Evolutionary conservation across 371 early-diverging fungal genomes (phyloP), one percentile per base, ranked within the genome.

Genomic region (Syncephalastrum sp.): DNA sequence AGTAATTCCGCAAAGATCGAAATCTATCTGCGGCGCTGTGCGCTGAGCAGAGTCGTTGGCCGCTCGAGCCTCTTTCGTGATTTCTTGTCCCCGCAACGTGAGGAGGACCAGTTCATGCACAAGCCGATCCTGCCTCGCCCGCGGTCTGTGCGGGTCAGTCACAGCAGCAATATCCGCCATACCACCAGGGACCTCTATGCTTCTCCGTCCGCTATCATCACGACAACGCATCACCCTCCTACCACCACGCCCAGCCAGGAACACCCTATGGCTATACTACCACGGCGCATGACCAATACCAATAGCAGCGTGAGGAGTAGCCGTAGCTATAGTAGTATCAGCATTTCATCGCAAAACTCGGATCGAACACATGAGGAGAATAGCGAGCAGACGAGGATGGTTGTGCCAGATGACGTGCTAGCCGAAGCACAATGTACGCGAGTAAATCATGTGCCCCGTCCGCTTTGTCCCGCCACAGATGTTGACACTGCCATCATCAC

Each of bases 1-100:
- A 54, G 57, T 12, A 69, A 65, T 48, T 61, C 63, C 16, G 59
- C 54, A 49, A 69, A 69, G 54, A 49, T 69, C 17, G 65, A 69
- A 51, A 24, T n/a, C 16, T 69, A 69, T 54, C 25, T 69, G 47
- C 59, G 59, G 17, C 54, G 56, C 46, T 69, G 69, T 50, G 61
- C 53, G 4, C 50, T 57, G 5, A 57, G 64, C 43, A 64, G 65
- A 19, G 53, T 43, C 6, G 42, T 69, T 23, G 46, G 69, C n/a
- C 52, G 52, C 21, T 69, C 69, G 15, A 64, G 62, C 16, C 47
- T 69, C 4, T 59, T 69, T 29, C 59, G 65, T 16, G 69, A 69
- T 23, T 69, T 69, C 41, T 47, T 69, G 6, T 56, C 69, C 4
- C 60, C 63, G 5, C 69, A 69, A 55, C 52, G 67, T 3, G 54